A percentile compares a stretch with the other conserved stretches of the same genome.
Conservation (phyloP, 2,329 filamentous ascomycete species). For the Aureobasidium musti region DNA sequence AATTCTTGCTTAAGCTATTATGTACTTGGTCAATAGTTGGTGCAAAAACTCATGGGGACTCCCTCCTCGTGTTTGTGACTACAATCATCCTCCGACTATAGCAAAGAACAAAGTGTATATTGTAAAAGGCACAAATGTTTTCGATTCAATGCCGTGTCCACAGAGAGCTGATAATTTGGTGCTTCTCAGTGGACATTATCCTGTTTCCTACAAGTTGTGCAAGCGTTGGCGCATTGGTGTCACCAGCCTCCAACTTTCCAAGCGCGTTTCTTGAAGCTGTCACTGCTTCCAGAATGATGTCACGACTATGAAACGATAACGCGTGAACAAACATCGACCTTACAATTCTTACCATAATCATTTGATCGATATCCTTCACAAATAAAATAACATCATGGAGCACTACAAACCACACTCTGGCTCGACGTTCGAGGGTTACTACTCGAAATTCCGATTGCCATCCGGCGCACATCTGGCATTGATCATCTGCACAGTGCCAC, state of each 20-base stretch:
- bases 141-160: no score
- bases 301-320: conserved; percentile 18
- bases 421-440: conserved; percentile 54
- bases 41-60: no score
- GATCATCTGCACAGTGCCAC: conserved; percentile 51
- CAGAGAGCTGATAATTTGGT: no score
- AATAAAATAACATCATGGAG: conserved; percentile 23
- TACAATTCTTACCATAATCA: not conserved
- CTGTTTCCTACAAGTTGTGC: not conserved
- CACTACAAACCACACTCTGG: conserved; percentile 45
- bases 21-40: no score
- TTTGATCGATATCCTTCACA: not conserved
- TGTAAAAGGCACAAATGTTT: no score
- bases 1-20: no score
- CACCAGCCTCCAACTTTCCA: conserved; percentile 9
- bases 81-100: no score
- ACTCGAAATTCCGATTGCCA: conserved; percentile 53
- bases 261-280: not conserved
- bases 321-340: not conserved
- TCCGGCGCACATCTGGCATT: conserved; percentile 51
- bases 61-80: no score
- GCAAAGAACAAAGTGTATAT: no score
- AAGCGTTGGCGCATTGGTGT: not conserved
- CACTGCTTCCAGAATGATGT: conserved; percentile 8
- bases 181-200: no score